phyloP scores from a whole-genome alignment of 352 stramenopile genomes.

The Aphanomyces euteiches region DNA sequence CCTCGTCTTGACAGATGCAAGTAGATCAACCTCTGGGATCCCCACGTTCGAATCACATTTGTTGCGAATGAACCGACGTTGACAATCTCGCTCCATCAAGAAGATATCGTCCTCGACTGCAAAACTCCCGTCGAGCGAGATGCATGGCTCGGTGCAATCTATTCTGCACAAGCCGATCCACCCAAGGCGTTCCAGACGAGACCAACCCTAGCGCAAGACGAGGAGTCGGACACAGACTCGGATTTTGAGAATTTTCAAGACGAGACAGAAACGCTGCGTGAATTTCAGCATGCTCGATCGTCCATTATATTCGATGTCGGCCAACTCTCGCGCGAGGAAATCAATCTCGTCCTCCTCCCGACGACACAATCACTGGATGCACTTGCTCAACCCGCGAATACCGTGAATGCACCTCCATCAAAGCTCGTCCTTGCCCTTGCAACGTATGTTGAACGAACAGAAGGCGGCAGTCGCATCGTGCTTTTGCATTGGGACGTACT shows the following conservation, averaged over 20 bases:
- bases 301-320: conserved; percentile 49
- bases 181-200: not conserved
- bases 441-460: conserved; percentile 48
- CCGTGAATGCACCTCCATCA: not conserved
- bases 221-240: conserved; percentile 30
- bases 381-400: not conserved
- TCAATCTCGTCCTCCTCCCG: conserved; percentile 11
- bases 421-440: conserved; percentile 36
- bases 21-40: conserved; percentile 59
- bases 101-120: conserved; percentile 54
- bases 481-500: conserved; percentile 64
- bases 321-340: conserved; percentile 16
- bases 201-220: conserved; percentile 12
- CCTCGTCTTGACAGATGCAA: not conserved
- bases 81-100: conserved; percentile 38
- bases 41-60: conserved; percentile 55
- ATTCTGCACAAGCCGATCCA: conserved; percentile 44
- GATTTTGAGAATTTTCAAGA: conserved; percentile 31
- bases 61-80: conserved; percentile 55
- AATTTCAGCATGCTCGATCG: conserved; percentile 55
- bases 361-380: conserved; percentile 15
- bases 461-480: conserved; percentile 51
- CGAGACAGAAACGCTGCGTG: conserved; percentile 54
- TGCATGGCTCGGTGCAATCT: conserved; percentile 60
- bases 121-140: conserved; percentile 44